These are phyloP conservation scores for Ilex asprella DNA, from an alignment of 257 asterid genomes.

Conservation along the genomic window DNA sequence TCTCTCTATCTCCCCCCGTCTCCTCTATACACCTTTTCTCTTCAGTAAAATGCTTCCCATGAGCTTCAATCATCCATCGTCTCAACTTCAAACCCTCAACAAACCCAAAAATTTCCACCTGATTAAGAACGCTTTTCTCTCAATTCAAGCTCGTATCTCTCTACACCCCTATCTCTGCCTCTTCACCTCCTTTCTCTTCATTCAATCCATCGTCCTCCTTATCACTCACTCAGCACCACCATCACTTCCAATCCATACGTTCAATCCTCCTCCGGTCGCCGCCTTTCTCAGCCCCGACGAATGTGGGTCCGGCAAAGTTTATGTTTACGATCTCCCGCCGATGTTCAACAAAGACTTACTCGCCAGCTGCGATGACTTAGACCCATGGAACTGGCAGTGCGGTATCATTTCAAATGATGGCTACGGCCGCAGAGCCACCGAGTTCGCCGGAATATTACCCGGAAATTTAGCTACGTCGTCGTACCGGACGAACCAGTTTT, in stretches of 20 bases:
- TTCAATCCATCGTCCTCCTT: slow-evolving; percentile 44
- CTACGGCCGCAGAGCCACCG: slow-evolving; percentile 52
- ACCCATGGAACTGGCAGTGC: slow-evolving; percentile 87
- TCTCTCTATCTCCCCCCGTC: too few species aligned
- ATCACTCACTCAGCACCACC: slow-evolving; percentile 48
- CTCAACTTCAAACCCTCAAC: slow-evolving; percentile 15
- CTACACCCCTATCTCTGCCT: slow-evolving; percentile 62
- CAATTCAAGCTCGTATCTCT: slow-evolving; percentile 30
- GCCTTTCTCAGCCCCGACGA: slow-evolving; percentile 30
- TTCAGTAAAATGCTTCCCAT: not conserved
- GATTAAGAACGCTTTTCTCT: slow-evolving; percentile 14
- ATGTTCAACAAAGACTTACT: slow-evolving; percentile 47
- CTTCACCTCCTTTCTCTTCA: slow-evolving; percentile 51
- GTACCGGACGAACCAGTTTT: slow-evolving; percentile 83
- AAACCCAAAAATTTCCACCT: slow-evolving; percentile 16
- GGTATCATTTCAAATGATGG: slow-evolving; percentile 75
- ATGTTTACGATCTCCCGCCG: slow-evolving; percentile 67
- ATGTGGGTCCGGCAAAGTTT: slow-evolving; percentile 71
- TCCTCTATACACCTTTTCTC: not conserved
- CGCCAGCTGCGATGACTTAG: slow-evolving; percentile 55
- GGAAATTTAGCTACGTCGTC: slow-evolving; percentile 50
- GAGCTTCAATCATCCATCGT: not conserved
- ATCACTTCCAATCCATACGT: slow-evolving; percentile 41
- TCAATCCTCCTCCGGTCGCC: slow-evolving; percentile 12
- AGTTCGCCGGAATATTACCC: slow-evolving; percentile 37